Evolutionary conservation across 495 filamentous ascomycete genomes (phyloP), one percentile per base, ranked within the genome.

Genomic region (Penicillium crystallinum): DNA sequence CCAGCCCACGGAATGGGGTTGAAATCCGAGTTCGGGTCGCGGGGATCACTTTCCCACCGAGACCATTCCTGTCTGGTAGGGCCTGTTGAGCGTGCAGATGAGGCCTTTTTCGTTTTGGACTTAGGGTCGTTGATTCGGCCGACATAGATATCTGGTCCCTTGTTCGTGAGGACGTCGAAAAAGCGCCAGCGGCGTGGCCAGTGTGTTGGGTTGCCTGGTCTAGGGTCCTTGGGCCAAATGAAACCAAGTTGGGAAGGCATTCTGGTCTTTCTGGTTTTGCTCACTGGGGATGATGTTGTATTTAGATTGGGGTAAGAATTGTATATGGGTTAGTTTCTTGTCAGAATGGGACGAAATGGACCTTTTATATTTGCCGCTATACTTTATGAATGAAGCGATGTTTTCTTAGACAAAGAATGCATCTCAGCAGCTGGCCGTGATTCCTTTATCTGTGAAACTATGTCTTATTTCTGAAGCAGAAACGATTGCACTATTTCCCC

Each of bases 141-240:
- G 21, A 77, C 53, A 36, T 67, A 76, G 1, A 78, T 72, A 54
- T 77, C 74, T 2, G 75, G 74, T 6, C 74, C 75, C 49, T 61
- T 69, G 35, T 65, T 64, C 2, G 49, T 67, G 17, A 77, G 42
- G 48, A 76, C 57, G 31, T 78, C 70, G 9, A 49, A 48, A 19
- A 75, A 41, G 3, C 75, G 61, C 57, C 68, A 65, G 48, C 57
- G 55, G 35, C 63, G 52, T n/a, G 64, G 52, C 72, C 73, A 70
- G 46, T 33, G 53, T 9, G 37, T 12, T 35, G 66, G 65, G 22
- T 71, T 69, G 45, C 67, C 65, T n/a, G 63, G 68, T 12, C 58
- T 50, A 9, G 68, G 70, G 37, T 73, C 68, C 65, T 71, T 71
- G 34, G 68, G 68, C 70, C 70, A 73, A 52, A 73, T 70, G 54